Conservation (phyloP, 306 rosid species). For the Quercus berberidifolia region DNA sequence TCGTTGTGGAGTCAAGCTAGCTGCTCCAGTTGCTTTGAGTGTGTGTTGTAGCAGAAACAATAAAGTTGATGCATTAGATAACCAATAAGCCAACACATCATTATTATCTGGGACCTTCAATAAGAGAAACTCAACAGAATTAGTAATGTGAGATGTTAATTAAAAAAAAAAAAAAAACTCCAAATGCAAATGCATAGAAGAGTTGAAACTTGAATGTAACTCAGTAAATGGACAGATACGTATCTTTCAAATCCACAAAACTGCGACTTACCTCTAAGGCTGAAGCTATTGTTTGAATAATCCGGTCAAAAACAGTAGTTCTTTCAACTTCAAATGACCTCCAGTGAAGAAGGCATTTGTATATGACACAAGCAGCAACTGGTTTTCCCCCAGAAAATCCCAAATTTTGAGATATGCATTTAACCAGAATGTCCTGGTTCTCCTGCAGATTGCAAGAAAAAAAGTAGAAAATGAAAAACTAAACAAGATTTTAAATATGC, state of each 20-base stretch:
- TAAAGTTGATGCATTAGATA: slow-evolving; percentile 93
- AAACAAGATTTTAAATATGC: slow-evolving; percentile 15
- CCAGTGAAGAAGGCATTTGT: slow-evolving; percentile 99
- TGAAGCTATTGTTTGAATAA: slow-evolving; percentile 94
- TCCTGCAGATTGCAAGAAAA: slow-evolving; percentile 54
- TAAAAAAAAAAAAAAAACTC: neutral
- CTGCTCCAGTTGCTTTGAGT: slow-evolving; percentile 98
- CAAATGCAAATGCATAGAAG: slow-evolving; percentile 19
- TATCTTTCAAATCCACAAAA: slow-evolving; percentile 16
- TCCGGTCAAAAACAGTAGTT: slow-evolving; percentile 87
- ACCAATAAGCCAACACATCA: slow-evolving; percentile 91
- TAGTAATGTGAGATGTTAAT: slow-evolving; percentile 20
- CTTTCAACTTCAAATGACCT: slow-evolving; percentile 99
- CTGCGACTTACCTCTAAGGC: slow-evolving; percentile 72
- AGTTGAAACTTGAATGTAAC: slow-evolving; percentile 10
- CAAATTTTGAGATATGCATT: slow-evolving; percentile 87
- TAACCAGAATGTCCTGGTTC: slow-evolving; percentile 91
- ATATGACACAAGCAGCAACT: slow-evolving; percentile 88
- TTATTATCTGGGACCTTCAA: slow-evolving; percentile 85
- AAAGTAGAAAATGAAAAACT: slow-evolving; percentile 21
- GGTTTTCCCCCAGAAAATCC: slow-evolving; percentile 97
- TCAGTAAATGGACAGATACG: neutral
- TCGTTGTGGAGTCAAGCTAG: slow-evolving; percentile 98
- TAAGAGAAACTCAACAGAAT: slow-evolving; percentile 26
- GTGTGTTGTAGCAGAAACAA: slow-evolving; percentile 96